These are phyloP conservation scores for Zostera marina DNA, from an alignment of 116 monocot genomes.

Conservation along the genomic window DNA sequence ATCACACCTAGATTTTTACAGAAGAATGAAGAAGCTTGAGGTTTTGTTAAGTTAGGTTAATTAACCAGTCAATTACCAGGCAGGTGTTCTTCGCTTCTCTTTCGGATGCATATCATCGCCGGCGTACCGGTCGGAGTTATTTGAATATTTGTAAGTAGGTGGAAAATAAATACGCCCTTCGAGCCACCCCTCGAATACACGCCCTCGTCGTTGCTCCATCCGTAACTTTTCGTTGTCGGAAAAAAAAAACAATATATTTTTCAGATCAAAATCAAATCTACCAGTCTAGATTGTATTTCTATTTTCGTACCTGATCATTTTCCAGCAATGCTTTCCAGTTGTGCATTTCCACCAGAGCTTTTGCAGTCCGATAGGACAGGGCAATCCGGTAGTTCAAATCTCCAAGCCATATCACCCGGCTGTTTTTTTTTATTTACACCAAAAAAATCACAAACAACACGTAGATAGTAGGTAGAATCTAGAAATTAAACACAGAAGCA, in stretches of 20 bases:
- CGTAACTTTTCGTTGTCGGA: too few relatives aligned
- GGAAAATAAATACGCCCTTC: conserved; percentile 68
- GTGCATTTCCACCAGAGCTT: conserved; percentile 71
- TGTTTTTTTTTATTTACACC: not conserved
- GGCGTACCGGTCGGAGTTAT: too few relatives aligned
- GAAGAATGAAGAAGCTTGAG: too few relatives aligned
- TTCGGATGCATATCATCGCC: too few relatives aligned
- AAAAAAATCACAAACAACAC: not conserved
- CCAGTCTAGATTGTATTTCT: too few relatives aligned
- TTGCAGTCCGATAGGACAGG: conserved; percentile 55
- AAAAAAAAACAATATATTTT: too few relatives aligned
- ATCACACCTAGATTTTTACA: too few relatives aligned
- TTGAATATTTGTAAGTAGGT: conserved; percentile 63
- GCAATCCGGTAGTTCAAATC: conserved; percentile 72
- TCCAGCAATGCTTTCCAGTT: conserved; percentile 66
- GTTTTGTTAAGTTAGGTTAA: too few relatives aligned
- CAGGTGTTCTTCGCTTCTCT: too few relatives aligned
- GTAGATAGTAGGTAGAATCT: too few relatives aligned
- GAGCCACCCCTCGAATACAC: conserved; percentile 55
- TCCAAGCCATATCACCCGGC: conserved; percentile 73
- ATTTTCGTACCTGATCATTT: conserved; percentile 80
- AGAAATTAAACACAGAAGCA: conserved; percentile 2
- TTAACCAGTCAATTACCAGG: too few relatives aligned
- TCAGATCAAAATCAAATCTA: too few relatives aligned
- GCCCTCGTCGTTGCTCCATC: conserved; percentile 33